Base-by-base conservation (phyloP, 2,329 filamentous ascomycete species). In the Aspergillus cejpii region DNA sequence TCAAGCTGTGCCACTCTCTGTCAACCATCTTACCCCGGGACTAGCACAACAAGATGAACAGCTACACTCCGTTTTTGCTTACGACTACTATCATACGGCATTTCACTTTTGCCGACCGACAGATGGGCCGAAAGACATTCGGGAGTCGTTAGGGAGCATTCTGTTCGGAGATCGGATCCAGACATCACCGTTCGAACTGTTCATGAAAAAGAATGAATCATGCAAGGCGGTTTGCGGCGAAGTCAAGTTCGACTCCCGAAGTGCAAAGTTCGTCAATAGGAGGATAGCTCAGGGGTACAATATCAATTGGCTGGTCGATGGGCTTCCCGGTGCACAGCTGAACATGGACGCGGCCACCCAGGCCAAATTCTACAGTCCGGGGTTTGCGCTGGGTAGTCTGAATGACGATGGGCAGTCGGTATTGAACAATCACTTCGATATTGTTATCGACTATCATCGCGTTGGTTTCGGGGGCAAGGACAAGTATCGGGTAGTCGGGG, bases 101-200 rank as follows among this genome's bases (percentile, higher is more conserved):
- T 94, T 98, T 69, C 82, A 86, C 62, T 95, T 96, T 74, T 98
- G 92, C 69, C 72, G 78, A 56, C 92, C 91, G 1, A 72, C 85
- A 44, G 82, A 76, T 49, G 87, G 87, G 2, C 83, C 89, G 6
- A 68, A 90, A 64, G 79, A 85, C 72, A 81, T 94, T 17, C 83
- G 87, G 31, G 92, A 96, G 71, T 92, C 87, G 53, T 69, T 98
- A 52, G 92, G 92, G 19, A 96, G 91, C 74, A 98, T 98, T 63
- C 71, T 98, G 41, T 98, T 98, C 58, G 92, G 92, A 55, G 92
- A 98, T 70, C 81, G 92, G 45, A 98, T 98, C 71, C 88, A 88
- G 72, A 94, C 88, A n/a, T 97, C 91, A 27, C 87, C 91, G 0
- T 95, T 94, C 62, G 81, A 95, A 62, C 74, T 97, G 49, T 79